A percentile compares a stretch with the other conserved stretches of the same genome.
Conservation (phyloP, 805 yeast genomes). For the Candida nonsorbophila region DNA sequence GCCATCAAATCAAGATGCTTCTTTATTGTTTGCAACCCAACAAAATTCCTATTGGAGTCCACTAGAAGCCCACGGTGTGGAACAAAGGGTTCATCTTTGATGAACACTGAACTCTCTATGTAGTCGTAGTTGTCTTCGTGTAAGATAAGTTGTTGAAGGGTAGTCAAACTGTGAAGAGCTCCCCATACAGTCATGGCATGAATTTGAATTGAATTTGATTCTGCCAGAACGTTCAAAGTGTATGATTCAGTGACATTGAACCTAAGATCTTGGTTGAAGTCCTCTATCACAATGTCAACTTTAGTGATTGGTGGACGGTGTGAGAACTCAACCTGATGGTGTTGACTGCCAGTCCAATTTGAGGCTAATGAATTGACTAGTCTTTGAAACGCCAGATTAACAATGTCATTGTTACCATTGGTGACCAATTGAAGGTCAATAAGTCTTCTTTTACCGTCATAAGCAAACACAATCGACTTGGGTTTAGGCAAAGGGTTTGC, state of each 20-base stretch:
- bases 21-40: constrained; percentile 16
- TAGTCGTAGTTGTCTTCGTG: constrained; percentile 15
- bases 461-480: background rate
- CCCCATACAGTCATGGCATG: constrained; percentile 35
- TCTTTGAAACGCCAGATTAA: too few species aligned
- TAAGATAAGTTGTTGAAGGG: constrained; percentile 36
- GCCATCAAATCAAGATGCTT: constrained; percentile 36
- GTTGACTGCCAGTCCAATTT: too few species aligned
- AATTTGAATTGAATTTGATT: constrained; percentile 16
- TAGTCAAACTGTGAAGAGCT: constrained; percentile 33
- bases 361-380: too few species aligned
- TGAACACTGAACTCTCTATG: constrained; percentile 27
- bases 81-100: constrained; percentile 28
- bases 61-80: constrained; percentile 35
- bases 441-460: constrained; percentile 8
- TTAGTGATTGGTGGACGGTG: too few species aligned
- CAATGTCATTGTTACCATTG: too few species aligned
- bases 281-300: constrained; percentile 60
- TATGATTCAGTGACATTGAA: constrained; percentile 37
- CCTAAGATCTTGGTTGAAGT: constrained; percentile 65
- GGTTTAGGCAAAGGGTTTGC: constrained; percentile 1
- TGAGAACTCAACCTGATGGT: too few species aligned
- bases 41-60: constrained; percentile 35
- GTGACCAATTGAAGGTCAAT: constrained; percentile 6
- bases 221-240: constrained; percentile 12